Conservation (phyloP, 2,329 filamentous ascomycete genomes). For the Anisogramma anomala region DNA sequence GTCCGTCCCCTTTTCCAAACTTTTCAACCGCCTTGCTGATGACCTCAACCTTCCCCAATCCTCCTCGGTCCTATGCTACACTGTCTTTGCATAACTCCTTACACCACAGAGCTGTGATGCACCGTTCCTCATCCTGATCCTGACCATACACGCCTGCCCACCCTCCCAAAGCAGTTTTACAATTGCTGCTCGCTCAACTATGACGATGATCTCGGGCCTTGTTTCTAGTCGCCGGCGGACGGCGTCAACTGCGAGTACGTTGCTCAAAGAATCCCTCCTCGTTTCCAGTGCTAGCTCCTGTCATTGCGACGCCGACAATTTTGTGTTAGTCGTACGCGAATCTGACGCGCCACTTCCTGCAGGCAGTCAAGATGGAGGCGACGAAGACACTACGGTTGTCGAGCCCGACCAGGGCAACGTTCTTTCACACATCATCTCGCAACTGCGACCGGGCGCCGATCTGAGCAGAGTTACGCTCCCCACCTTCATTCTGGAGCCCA, state of each 20-base stretch:
- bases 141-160: neutral
- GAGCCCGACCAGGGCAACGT: constrained; percentile 95
- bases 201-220: constrained; percentile 22
- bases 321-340: constrained; percentile 13
- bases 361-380: constrained; percentile 39
- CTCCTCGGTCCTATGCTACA: neutral
- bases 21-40: neutral
- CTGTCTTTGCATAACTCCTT: neutral
- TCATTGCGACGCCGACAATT: neutral
- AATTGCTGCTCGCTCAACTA: constrained; percentile 15
- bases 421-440: constrained; percentile 92
- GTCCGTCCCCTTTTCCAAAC: neutral
- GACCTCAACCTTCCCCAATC: neutral
- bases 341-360: constrained; percentile 29
- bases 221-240: constrained; percentile 24
- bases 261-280: neutral
- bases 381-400: constrained; percentile 69
- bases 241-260: constrained; percentile 27
- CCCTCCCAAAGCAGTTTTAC: neutral
- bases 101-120: neutral
- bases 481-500: constrained; percentile 94
- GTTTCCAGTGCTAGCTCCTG: neutral
- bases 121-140: neutral
- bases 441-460: constrained; percentile 89
- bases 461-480: constrained; percentile 87